Base-by-base conservation (phyloP, 306 rosid species). In the Prunus davidiana region DNA sequence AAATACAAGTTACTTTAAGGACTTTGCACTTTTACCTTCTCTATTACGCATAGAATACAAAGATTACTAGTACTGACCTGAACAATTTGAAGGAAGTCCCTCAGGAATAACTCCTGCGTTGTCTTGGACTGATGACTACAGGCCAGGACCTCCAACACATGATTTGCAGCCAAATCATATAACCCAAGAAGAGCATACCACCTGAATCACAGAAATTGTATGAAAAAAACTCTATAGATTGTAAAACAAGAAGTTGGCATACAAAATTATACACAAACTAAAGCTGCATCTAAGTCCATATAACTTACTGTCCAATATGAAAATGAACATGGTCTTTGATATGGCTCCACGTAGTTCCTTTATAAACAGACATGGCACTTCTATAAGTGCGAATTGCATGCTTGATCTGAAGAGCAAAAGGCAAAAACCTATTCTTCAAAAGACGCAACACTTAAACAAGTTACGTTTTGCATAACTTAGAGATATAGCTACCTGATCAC, bases 71-170 rank as follows among this genome's bases (percentile, higher is more conserved):
- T 81, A 73, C 84, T 82, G 83, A 95, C 99, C 99, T 95, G 86
- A 86, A 95, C 91, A 83, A 84, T 86, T 83, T 89, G 89, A 69
- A 95, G 91, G 83, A 90, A 90, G 64, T 92, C 90, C 62, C 83
- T 73, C 70, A 95, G 82, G 79, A 92, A 90, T 78, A 88, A 78
- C 74, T 95, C 97, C 86, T 95, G 99, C 20, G 87, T 87, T 65
- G 85, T 82, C 93, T 90, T 95, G 76, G 99, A 87, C 89, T 95
- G 99, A 86, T 92, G 99, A 82, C 95, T 85, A 78, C 99, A 89
- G 46, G 85, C 96, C 81, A 95, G 86, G 79, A 92, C 87, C 80
- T 92, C 93, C 83, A 82, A 68, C 92, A 95, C 87, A 84, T 90
- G 98, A 77, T 88, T 85, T 79, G 87, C 92, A 74, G 99, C 99